Evolutionary conservation across 2,329 filamentous ascomycete species (phyloP).

Genomic region (Colletotrichum tofieldiae): DNA sequence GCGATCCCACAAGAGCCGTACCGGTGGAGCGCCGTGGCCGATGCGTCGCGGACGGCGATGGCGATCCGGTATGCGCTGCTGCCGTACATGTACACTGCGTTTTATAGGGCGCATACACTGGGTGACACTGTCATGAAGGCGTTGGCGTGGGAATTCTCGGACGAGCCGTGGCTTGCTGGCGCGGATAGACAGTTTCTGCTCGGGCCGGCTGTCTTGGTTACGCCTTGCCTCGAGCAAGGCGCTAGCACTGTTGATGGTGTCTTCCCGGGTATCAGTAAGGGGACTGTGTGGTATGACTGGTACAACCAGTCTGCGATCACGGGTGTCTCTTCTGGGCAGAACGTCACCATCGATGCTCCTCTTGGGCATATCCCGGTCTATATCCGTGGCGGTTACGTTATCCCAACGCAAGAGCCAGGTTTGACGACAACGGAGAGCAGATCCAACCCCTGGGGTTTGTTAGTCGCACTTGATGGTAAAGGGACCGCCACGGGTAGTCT

Average conservation of each 20-base stretch:
- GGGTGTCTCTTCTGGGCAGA: constrained; percentile 55
- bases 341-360: constrained; percentile 43
- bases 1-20: constrained; percentile 80
- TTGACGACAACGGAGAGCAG: constrained; percentile 77
- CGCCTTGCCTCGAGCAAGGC: constrained; percentile 76
- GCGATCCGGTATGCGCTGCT: constrained; percentile 79
- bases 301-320: constrained; percentile 75
- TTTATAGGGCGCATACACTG: constrained; percentile 75
- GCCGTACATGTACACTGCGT: constrained; percentile 83
- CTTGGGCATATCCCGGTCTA: constrained; percentile 76
- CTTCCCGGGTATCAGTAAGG: constrained; percentile 71
- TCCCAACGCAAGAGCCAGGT: constrained; percentile 78
- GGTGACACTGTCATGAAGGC: constrained; percentile 82
- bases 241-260: constrained; percentile 75
- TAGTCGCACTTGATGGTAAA: constrained; percentile 71
- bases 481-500: constrained; percentile 73
- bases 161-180: constrained; percentile 77
- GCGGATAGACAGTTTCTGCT: constrained; percentile 82
- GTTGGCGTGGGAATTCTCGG: constrained; percentile 81
- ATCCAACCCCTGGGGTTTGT: constrained; percentile 76
- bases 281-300: constrained; percentile 83
- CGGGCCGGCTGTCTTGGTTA: constrained; percentile 76
- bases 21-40: constrained; percentile 75
- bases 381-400: constrained; percentile 76
- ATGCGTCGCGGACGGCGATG: constrained; percentile 78